Base-by-base conservation (phyloP, 108 stramenopile species). In the Cylindrotheca closterium region DNA sequence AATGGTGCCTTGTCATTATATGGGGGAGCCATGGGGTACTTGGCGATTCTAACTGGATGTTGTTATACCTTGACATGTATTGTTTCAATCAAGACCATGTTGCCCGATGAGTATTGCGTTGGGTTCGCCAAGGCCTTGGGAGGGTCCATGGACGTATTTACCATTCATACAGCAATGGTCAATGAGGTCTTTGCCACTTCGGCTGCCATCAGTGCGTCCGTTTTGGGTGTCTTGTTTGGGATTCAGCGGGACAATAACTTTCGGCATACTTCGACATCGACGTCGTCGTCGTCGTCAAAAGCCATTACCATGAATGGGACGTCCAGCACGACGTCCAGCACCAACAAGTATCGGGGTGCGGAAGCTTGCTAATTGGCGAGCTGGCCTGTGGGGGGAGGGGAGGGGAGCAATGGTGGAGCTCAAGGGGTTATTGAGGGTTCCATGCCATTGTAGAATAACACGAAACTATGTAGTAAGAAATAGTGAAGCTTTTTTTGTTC, bases 21-120 rank as follows among this genome's bases (percentile, higher is more conserved):
- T 5, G 51, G 51, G 18, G 51, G 22, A 10, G 4, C 12, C 5
- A 10, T n/a, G 18, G 15, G 17, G 27, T 15, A 25, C 19, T 27
- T 26, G 29, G 45, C 26, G 17, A 3, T 27, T 23, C 49, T 32
- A 18, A 22, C 15, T 46, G 21, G 47, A 29, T 62, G 83, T 2
- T 88, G 85, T 63, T 92, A 92, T 63, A 86, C 81, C 60, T 47
- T 88, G 26, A 73, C 90, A 0, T 88, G 87, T 55, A 74, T 87
- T 23, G 83, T 88, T 21, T 60, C 85, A 60, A 74, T 85, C 31
- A 92, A 92, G 57, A 75, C 74, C 74, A 83, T 71, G 63, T 50
- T 91, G 3, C 90, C 90, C 8, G 33, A 63, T 25, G 60, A 74
- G 30, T 91, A 82, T 56, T 70, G 83, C 22, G 57, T 65, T 0